Conservation (phyloP, 225 moss, liverwort and hornwort species). For the Anthoceros angustus region DNA sequence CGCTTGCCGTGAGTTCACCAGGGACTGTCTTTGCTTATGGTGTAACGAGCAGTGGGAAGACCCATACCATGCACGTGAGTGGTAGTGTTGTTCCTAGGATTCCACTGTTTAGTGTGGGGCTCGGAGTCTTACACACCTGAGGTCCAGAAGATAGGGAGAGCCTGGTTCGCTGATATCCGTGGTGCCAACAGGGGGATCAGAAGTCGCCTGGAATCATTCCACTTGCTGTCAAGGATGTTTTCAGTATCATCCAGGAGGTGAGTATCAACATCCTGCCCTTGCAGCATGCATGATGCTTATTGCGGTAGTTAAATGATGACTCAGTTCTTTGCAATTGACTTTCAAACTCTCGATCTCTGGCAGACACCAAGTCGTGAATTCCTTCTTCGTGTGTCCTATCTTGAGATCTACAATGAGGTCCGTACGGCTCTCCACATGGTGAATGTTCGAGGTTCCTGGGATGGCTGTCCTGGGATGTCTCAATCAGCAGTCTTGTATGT, state of each 20-base stretch:
- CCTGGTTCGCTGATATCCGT: constrained; percentile 1
- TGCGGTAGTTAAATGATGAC: too few species aligned
- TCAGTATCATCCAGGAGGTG: constrained; percentile 99
- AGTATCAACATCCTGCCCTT: neutral
- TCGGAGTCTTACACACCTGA: neutral
- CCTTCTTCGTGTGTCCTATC: constrained; percentile 87
- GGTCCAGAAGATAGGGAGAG: neutral
- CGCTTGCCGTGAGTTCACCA: constrained; percentile 9
- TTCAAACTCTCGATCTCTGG: neutral
- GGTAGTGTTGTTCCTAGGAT: constrained; percentile 1
- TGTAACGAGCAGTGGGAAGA: constrained; percentile 98
- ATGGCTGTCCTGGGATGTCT: neutral
- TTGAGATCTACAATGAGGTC: constrained; percentile 98
- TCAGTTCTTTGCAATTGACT: too few species aligned
- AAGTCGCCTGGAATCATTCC: constrained; percentile 97
- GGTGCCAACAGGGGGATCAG: constrained; percentile 70
- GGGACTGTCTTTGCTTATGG: constrained; percentile 97
- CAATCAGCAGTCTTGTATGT: constrained; percentile 5
- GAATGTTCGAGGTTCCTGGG: neutral
- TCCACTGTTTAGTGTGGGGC: neutral
- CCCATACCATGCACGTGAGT: constrained; percentile 97
- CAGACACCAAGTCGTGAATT: constrained; percentile 94
- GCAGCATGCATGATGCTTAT: too few species aligned
- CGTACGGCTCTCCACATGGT: neutral
- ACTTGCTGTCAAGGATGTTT: constrained; percentile 90